Conservation (phyloP, 2,329 filamentous ascomycete genomes). For the Botrytis squamosa region DNA sequence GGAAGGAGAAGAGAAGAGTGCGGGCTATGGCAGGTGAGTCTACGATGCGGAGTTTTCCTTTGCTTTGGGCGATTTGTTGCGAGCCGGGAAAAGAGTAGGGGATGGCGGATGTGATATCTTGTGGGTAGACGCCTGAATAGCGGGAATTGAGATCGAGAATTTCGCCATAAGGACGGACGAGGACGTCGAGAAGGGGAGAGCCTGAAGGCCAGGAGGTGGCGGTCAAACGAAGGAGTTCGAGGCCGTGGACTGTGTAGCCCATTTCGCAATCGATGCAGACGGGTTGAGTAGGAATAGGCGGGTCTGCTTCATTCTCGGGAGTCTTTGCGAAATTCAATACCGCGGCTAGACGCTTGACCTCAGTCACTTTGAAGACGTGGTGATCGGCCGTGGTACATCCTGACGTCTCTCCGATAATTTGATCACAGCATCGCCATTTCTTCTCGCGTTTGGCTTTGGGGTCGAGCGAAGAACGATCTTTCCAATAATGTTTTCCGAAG, state of each 20-base stretch:
- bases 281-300: conserved; percentile 49
- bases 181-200: conserved; percentile 72
- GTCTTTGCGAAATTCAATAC: conserved; percentile 80
- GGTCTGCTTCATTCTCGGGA: conserved; percentile 58
- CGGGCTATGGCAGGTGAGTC: conserved; percentile 73
- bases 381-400: conserved; percentile 71
- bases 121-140: conserved; percentile 81
- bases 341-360: conserved; percentile 72
- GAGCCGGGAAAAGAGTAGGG: conserved; percentile 45
- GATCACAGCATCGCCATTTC: conserved; percentile 76
- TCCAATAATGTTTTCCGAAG: conserved; percentile 65
- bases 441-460: conserved; percentile 57
- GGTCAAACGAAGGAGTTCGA: conserved; percentile 88
- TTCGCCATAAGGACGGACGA: conserved; percentile 81
- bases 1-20: conserved; percentile 69
- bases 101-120: conserved; percentile 70
- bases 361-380: conserved; percentile 85
- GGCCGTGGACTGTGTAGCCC: conserved; percentile 85
- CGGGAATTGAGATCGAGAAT: conserved; percentile 88
- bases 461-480: conserved; percentile 50
- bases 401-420: conserved; percentile 65
- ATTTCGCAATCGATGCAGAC: conserved; percentile 96
- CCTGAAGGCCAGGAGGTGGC: conserved; percentile 84
- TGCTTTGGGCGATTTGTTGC: conserved; percentile 27
- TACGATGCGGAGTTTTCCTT: conserved; percentile 65